Conservation (phyloP, 805 yeast species). For the Brettanomyces sp. region DNA sequence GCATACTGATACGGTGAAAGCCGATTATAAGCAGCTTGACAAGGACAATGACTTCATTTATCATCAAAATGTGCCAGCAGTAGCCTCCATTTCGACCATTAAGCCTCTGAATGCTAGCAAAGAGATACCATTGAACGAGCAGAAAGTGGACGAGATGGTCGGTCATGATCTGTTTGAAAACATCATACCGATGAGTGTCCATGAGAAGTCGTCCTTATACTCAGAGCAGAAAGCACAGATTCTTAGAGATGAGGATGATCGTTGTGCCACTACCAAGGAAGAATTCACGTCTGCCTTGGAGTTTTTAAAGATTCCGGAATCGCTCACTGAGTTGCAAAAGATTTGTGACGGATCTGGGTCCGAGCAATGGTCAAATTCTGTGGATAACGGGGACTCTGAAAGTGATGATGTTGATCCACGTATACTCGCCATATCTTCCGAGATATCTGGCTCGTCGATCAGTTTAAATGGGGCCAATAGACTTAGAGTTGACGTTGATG, state of each 20-base stretch:
- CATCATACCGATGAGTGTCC: slow-evolving; percentile 79
- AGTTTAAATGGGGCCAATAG: slow-evolving; percentile 24
- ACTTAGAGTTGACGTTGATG: slow-evolving; percentile 29
- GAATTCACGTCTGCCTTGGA: slow-evolving; percentile 75
- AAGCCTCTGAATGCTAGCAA: slow-evolving; percentile 64
- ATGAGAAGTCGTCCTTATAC: slow-evolving; percentile 78
- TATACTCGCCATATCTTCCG: slow-evolving; percentile 30
- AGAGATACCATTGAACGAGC: slow-evolving; percentile 41
- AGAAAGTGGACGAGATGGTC: slow-evolving; percentile 35
- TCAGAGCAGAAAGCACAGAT: slow-evolving; percentile 82
- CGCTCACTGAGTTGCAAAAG: slow-evolving; percentile 38
- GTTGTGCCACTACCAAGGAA: slow-evolving; percentile 67
- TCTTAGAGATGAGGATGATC: slow-evolving; percentile 65
- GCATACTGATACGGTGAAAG: slow-evolving; percentile 10
- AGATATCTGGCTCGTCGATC: slow-evolving; percentile 12
- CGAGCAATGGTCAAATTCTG: slow-evolving; percentile 5
- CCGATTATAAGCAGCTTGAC: slow-evolving; percentile 32
- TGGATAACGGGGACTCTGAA: slow-evolving; percentile 11
- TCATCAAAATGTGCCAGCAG: slow-evolving; percentile 65
- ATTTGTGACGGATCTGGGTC: slow-evolving; percentile 15
- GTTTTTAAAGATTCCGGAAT: slow-evolving; percentile 64
- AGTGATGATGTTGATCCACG: slow-evolving; percentile 29
- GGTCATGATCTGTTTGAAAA: slow-evolving; percentile 59
- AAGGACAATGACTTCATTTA: slow-evolving; percentile 88
- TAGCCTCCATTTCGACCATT: slow-evolving; percentile 51